Evolutionary conservation across 2,329 filamentous ascomycete genomes (phyloP), one percentile per base, ranked within the genome.

Genomic region (Gyromitra esculenta): DNA sequence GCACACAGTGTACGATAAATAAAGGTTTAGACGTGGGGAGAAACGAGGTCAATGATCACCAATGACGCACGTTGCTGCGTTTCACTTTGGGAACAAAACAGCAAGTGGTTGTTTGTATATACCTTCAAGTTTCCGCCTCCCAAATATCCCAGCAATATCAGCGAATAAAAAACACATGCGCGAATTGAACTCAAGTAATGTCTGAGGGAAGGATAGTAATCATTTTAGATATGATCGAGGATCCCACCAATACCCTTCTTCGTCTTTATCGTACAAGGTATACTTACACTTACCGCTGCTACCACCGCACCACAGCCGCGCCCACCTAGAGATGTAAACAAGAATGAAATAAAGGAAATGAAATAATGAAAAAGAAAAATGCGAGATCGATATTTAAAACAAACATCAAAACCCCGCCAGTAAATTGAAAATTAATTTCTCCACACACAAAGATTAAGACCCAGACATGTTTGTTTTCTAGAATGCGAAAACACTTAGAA

Each of bases 1-100:
- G 25, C 48, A n/a, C 13, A 54, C 13, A 9, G 68, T 73, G 72
- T 75, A 75, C 66, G 65, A 75, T 75, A 75, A 18, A 39, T 50
- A 11, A 37, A 60, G 1, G n/a, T 13, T 50, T 60, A 50, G 31
- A 69, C n/a, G 41, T 43, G 21, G 2, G 37, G 68, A 41, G 5
- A n/a, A 25, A 41, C 35, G 63, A 25, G 56, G 31, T 62, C 39
- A 43, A 25, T 62, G 67, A 62, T 43, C 21, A 60, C n/a, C 62
- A 41, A 11, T 63, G 45, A 70, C 31, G 25, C n/a, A 54, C 45
- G 43, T 45, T 45, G 43, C 43, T 15, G 43, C 15, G 15, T 45
- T 15, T 45, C 25, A 8, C 50, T 35, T 52, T 13, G 21, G 37
- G n/a, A 65, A 13, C 15, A 65, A 35, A 18, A n/a, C 45, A 15